Percentiles rank a stretch among this genome's conserved stretches.
phyloP scores from a whole-genome alignment of 2,329 filamentous ascomycete species.

The Xenosphaeropsis pyriputrescens region DNA sequence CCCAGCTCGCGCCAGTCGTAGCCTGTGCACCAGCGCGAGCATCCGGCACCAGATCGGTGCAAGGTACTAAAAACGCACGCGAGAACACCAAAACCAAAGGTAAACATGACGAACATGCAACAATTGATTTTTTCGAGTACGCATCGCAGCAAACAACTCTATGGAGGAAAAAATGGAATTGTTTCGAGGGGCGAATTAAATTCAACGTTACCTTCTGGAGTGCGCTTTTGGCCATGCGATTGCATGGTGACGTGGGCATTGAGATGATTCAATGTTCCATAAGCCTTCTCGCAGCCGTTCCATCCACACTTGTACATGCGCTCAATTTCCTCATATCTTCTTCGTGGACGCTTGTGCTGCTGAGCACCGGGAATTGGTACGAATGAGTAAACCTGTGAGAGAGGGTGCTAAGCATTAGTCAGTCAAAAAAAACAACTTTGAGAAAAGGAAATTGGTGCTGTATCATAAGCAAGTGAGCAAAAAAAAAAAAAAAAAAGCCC shows the following conservation, averaged over 20 bases:
- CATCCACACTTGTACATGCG: conserved; percentile 99
- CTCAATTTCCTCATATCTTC: conserved; percentile 96
- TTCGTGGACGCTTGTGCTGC: conserved; percentile 87
- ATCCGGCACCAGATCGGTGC: no score
- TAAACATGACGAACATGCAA: neutral
- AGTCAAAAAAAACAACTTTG: no score
- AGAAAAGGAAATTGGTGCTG: no score
- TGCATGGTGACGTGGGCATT: conserved; percentile 99
- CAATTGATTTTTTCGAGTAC: no score
- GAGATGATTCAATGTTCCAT: conserved; percentile 90
- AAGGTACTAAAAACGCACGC: no score
- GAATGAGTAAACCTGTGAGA: conserved; percentile 87
- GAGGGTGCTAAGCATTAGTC: conserved; percentile 21
- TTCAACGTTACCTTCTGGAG: conserved; percentile 76
- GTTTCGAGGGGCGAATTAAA: conserved; percentile 7
- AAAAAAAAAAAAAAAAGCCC: no score
- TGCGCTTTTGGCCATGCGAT: conserved; percentile 85
- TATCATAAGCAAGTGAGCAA: no score
- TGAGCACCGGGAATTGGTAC: conserved; percentile 94
- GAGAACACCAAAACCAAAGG: neutral
- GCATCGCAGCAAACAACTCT: no score
- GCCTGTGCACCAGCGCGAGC: conserved; percentile 27
- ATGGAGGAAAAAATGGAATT: conserved; percentile 9
- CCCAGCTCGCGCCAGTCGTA: conserved; percentile 33
- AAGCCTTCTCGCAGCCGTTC: conserved; percentile 97